These are phyloP conservation scores for Aspergillus ochraceoroseus DNA, from an alignment of 2,329 filamentous ascomycete species.

Conservation along the genomic window DNA sequence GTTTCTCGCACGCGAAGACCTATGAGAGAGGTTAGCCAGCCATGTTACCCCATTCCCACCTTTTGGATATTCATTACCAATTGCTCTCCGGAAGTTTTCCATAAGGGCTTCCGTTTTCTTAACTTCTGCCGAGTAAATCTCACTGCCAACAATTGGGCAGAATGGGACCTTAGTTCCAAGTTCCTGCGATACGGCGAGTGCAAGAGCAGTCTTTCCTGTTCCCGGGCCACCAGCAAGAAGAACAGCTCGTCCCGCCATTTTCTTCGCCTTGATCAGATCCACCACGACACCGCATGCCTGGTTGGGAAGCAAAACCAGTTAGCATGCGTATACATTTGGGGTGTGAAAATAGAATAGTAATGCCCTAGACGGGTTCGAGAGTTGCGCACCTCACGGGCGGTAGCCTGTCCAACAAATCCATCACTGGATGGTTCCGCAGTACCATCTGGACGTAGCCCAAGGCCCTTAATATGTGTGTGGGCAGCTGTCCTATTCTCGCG, in stretches of 20 bases:
- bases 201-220: conserved; percentile 94
- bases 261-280: conserved; percentile 90
- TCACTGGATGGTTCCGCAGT: conserved; percentile 71
- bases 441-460: conserved; percentile 82
- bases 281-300: conserved; percentile 90
- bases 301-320: conserved; percentile 34
- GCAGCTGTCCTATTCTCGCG: conserved; percentile 94
- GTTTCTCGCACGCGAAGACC: conserved; percentile 91
- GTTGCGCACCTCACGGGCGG: conserved; percentile 72
- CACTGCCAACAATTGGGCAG: conserved; percentile 95
- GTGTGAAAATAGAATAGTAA: background rate
- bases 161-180: conserved; percentile 97
- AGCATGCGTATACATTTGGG: background rate
- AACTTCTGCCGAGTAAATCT: conserved; percentile 95
- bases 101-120: conserved; percentile 99
- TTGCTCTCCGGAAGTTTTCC: conserved; percentile 97
- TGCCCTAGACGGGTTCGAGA: background rate
- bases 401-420: conserved; percentile 84
- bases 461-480: conserved; percentile 95
- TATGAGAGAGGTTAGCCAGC: conserved; percentile 29
- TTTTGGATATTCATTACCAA: conserved; percentile 54
- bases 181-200: conserved; percentile 92
- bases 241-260: conserved; percentile 94
- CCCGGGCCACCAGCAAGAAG: conserved; percentile 90
- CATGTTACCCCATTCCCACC: background rate